Base-by-base conservation (phyloP, 1,284 basidiomycete genomes). In the Pseudozyma tsukubaensis region DNA sequence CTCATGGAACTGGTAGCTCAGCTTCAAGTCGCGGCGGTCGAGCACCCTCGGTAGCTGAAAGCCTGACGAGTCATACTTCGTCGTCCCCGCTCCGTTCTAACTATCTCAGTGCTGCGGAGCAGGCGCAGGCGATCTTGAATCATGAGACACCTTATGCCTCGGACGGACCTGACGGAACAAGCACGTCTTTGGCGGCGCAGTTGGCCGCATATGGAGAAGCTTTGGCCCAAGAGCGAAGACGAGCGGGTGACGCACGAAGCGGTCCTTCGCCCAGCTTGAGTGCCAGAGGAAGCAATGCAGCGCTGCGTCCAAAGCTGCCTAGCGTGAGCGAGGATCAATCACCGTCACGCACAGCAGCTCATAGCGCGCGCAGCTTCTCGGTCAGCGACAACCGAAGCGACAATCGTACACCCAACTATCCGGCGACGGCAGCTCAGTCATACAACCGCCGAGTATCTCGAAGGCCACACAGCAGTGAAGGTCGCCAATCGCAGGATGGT, bases 201-300 rank as follows among this genome's bases (percentile, higher is more conserved):
- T 72, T 79, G 2, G 75, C 75, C 13, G 74, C 77, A 1, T 79
- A 79, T 43, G 77, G 77, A 32, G 77, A 77, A 55, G 77, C 77
- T 4, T 49, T 79, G 36, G 67, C 75, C 10, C 35, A 49, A 18
- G 77, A 79, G 62, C 40, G 77, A 16, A 70, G 53, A 35, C 56
- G 64, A 34, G 72, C 68, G 0, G 72, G 72, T 3, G 72, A 76
- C 21, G 60, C 58, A 3, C 54, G 72, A 4, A 59, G 44, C 10
- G 72, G 68, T 2, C 60, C 68, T 4, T 76, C 72, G 45, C 72
- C 72, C 4, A 64, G 63, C 35, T 40, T 76, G 42, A 72, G 68
- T n/a, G 49, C 63, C 1, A 53, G 72, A 13, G 61, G 64, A 4
- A 76, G 72, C 68, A 76, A 67, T 37, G 68, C 68, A 18, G 72